Conservation (phyloP, 345 rosid genomes). For the Hibiscus trionum region DNA sequence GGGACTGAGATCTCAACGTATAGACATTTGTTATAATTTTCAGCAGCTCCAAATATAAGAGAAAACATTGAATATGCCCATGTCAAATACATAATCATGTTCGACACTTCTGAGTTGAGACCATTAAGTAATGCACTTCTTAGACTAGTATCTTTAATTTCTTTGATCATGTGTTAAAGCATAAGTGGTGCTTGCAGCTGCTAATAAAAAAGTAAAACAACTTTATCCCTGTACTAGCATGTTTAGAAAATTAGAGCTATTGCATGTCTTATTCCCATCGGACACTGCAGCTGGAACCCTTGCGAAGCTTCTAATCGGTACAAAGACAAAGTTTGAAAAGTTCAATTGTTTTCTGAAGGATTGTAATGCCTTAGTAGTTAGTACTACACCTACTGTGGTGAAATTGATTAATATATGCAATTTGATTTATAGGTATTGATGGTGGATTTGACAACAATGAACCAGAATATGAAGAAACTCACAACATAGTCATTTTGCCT, state of each 20-base stretch:
- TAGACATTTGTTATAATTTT: background rate
- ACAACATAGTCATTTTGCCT: conserved; percentile 68
- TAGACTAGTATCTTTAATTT: background rate
- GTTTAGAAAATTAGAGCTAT: background rate
- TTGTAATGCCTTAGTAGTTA: background rate
- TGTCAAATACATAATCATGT: background rate
- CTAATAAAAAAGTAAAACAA: background rate
- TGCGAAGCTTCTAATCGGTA: background rate
- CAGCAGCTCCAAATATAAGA: background rate
- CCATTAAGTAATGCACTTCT: background rate
- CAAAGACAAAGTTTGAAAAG: background rate
- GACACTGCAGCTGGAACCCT: background rate
- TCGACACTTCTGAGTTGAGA: background rate
- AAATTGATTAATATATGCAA: background rate
- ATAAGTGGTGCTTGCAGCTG: background rate
- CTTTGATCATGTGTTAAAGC: background rate
- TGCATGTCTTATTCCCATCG: background rate
- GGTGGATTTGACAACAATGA: conserved; percentile 94
- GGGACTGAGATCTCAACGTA: background rate
- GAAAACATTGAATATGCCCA: background rate
- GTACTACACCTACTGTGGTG: background rate
- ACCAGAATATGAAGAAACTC: conserved; percentile 71
- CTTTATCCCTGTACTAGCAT: background rate
- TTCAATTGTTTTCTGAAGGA: background rate
- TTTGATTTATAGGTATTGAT: conserved; percentile 55